phyloP scores from a whole-genome alignment of 1,284 basidiomycete species.

The Polyporus tsugae region DNA sequence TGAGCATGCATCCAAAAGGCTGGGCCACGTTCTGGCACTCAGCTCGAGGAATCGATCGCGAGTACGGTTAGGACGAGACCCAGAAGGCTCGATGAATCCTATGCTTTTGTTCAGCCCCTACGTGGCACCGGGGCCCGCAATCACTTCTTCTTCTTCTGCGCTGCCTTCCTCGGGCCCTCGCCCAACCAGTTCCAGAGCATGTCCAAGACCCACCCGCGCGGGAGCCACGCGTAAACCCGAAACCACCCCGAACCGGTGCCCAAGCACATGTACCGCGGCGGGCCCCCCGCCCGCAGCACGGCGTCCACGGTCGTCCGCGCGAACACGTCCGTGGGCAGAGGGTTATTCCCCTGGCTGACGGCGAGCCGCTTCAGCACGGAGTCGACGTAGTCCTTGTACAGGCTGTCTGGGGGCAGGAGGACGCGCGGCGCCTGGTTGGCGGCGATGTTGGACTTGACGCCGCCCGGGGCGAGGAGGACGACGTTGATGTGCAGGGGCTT shows the following conservation, averaged over 20 bases:
- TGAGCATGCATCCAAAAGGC: too few relatives aligned
- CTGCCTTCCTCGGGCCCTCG: slow-evolving; percentile 12
- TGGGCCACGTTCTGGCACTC: too few relatives aligned
- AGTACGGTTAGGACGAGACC: too few relatives aligned
- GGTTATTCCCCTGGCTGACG: slow-evolving; percentile 46
- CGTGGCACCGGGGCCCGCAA: too few relatives aligned
- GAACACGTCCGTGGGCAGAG: slow-evolving; percentile 61
- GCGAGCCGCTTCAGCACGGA: slow-evolving; percentile 48
- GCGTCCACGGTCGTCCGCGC: slow-evolving; percentile 55
- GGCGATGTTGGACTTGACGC: slow-evolving; percentile 65
- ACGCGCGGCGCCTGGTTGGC: slow-evolving; percentile 54
- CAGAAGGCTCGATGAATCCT: too few relatives aligned
- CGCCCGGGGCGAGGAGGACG: slow-evolving; percentile 66
- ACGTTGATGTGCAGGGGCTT: slow-evolving; percentile 67
- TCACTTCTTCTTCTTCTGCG: slow-evolving; percentile 5
- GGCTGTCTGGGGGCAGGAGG: slow-evolving; percentile 52
- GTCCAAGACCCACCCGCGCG: slow-evolving; percentile 53
- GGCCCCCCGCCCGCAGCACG: slow-evolving; percentile 42
- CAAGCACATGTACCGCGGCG: slow-evolving; percentile 41
- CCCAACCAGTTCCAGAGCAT: slow-evolving; percentile 50
- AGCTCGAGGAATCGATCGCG: too few relatives aligned
- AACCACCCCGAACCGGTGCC: slow-evolving; percentile 50
- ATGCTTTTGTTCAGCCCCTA: too few relatives aligned
- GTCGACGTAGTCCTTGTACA: slow-evolving; percentile 58
- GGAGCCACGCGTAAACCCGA: slow-evolving; percentile 59